A percentile compares a stretch with the other conserved stretches of the same genome.
phyloP scores from a whole-genome alignment of 2,329 filamentous ascomycete genomes.

The Penicillium hordei region DNA sequence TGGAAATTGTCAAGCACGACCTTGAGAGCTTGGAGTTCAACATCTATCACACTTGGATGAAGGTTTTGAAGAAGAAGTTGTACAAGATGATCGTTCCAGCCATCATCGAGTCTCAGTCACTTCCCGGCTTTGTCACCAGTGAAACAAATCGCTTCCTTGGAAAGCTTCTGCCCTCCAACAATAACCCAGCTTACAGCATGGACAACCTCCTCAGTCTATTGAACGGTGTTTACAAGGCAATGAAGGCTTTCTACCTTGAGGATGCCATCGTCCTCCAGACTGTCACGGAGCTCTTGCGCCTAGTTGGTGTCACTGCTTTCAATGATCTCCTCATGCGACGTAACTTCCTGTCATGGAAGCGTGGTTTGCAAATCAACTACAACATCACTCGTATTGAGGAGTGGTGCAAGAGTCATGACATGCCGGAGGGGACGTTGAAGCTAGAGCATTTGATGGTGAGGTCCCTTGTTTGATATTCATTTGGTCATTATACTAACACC shows the following conservation, averaged over 20 bases:
- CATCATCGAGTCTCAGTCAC: constrained; percentile 97
- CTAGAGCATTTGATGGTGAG: constrained; percentile 94
- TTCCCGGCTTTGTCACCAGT: constrained; percentile 97
- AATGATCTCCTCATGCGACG: constrained; percentile 97
- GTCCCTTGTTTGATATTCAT: constrained; percentile 1
- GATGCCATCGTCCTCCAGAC: constrained; percentile 95
- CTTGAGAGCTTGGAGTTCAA: constrained; percentile 98
- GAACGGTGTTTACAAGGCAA: constrained; percentile 96
- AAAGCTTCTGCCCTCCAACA: constrained; percentile 90
- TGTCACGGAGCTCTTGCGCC: constrained; percentile 84
- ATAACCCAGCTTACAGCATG: constrained; percentile 96
- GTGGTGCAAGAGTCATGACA: constrained; percentile 99
- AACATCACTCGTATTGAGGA: constrained; percentile 99
- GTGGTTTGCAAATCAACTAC: constrained; percentile 98
- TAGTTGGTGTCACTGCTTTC: constrained; percentile 97
- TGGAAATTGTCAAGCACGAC: constrained; percentile 99
- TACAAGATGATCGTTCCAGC: constrained; percentile 99
- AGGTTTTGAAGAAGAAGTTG: constrained; percentile 97
- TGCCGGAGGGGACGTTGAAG: constrained; percentile 96
- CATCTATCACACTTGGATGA: constrained; percentile 99
- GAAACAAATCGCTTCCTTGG: constrained; percentile 98
- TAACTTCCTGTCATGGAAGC: constrained; percentile 99
- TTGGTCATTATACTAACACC: constrained; percentile 14
- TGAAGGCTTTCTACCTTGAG: constrained; percentile 98
- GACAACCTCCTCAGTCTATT: constrained; percentile 93